A percentile compares a stretch with the other conserved stretches of the same genome.
These are phyloP conservation scores for sunflower (Helianthus annuus) DNA, from an alignment of 129 eudicot genomes.

Conservation along the genomic window HanXRQr2.0-SUNRISE NC_035446.2:165946615-165947114, in stretches of 20 bases:
- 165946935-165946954: background rate
- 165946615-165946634: background rate
- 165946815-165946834: slow-evolving; percentile 12
- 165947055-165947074: background rate
- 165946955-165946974: background rate
- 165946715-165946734: slow-evolving; percentile 3
- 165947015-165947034: background rate
- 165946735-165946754: slow-evolving; percentile 15
- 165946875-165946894: slow-evolving; percentile 27
- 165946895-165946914: slow-evolving; percentile 10
- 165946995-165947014: background rate
- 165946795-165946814: background rate
- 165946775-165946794: slow-evolving; percentile 1
- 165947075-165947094: background rate
- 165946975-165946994: background rate
- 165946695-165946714: background rate
- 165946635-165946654: background rate
- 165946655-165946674: background rate
- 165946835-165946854: slow-evolving; percentile 33
- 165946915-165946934: background rate
- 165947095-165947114: background rate
- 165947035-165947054: background rate
- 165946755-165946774: slow-evolving; percentile 13
- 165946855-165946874: slow-evolving; percentile 10
- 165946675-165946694: background rate